Conservation (phyloP, 2,329 filamentous ascomycete species). For the Fusarium sp. region DNA sequence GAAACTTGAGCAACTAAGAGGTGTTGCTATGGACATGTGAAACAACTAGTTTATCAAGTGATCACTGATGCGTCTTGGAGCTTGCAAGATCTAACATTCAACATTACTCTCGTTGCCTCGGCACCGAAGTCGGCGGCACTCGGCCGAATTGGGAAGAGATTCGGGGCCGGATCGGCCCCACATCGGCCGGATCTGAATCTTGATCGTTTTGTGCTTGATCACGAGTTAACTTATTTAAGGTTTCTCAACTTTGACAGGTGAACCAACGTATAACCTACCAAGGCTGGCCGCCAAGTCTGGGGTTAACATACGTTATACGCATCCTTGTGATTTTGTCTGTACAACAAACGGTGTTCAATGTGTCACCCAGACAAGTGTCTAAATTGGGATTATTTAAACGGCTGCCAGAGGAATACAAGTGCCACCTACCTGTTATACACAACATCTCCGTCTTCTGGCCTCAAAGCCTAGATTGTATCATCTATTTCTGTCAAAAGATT, state of each 20-base stretch:
- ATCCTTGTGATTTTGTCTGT: not conserved
- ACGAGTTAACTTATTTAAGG: not conserved
- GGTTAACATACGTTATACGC: no score
- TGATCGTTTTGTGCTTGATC: not conserved
- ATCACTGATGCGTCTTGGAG: not conserved
- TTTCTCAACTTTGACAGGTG: not conserved
- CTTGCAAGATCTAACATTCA: not conserved
- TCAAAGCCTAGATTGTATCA: no score
- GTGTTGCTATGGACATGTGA: not conserved
- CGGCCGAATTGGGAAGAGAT: not conserved
- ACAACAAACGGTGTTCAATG: no score
- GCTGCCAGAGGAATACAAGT: no score
- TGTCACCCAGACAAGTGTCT: no score
- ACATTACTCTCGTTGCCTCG: constrained; percentile 10
- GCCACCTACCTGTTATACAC: no score
- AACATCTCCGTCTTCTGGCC: no score
- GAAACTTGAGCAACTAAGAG: not conserved
- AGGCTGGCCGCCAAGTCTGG: no score
- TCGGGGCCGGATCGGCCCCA: constrained; percentile 21
- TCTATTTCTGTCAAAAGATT: no score
- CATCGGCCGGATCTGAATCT: constrained; percentile 4
- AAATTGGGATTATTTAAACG: no score
- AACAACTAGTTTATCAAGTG: not conserved
- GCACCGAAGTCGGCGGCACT: constrained; percentile 30
- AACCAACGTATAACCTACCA: not conserved